Evolutionary conservation across 2,329 filamentous ascomycete species (phyloP).

Genomic region (Aaosphaeria arxii): DNA sequence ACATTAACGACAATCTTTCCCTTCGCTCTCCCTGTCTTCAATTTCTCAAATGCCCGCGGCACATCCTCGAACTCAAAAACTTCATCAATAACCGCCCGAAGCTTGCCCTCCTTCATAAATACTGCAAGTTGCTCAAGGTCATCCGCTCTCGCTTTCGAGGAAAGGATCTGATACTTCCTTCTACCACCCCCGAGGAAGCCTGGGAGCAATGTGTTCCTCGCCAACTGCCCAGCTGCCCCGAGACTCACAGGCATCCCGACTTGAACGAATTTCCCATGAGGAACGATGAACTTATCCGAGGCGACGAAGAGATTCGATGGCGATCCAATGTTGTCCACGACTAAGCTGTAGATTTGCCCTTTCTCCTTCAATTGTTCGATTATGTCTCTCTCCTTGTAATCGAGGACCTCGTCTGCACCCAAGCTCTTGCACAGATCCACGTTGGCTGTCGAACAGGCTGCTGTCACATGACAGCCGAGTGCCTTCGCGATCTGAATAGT

Average conservation of each 20-base stretch:
- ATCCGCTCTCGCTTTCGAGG: slow-evolving; percentile 38
- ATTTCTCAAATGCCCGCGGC: slow-evolving; percentile 55
- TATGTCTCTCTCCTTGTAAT: slow-evolving; percentile 55
- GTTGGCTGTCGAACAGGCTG: slow-evolving; percentile 58
- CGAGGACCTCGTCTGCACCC: slow-evolving; percentile 63
- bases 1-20: slow-evolving; percentile 57
- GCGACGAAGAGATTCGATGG: slow-evolving; percentile 53
- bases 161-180: slow-evolving; percentile 41
- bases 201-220: slow-evolving; percentile 43
- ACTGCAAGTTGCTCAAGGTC: slow-evolving; percentile 50
- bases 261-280: slow-evolving; percentile 47
- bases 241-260: slow-evolving; percentile 16
- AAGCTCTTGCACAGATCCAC: slow-evolving; percentile 55
- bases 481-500: slow-evolving; percentile 63
- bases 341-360: slow-evolving; percentile 50
- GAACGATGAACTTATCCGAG: slow-evolving; percentile 50
- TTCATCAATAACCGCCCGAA: slow-evolving; percentile 56
- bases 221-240: slow-evolving; percentile 22
- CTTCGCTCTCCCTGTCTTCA: slow-evolving; percentile 54
- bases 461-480: slow-evolving; percentile 58
- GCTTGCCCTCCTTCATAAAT: slow-evolving; percentile 58
- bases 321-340: slow-evolving; percentile 58
- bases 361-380: slow-evolving; percentile 45
- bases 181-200: slow-evolving; percentile 52
- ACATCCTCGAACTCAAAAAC: slow-evolving; percentile 56